Evolutionary conservation across 2,329 filamentous ascomycete genomes (phyloP), one percentile per base, ranked within the genome.

Genomic region (Capronia americana): DNA sequence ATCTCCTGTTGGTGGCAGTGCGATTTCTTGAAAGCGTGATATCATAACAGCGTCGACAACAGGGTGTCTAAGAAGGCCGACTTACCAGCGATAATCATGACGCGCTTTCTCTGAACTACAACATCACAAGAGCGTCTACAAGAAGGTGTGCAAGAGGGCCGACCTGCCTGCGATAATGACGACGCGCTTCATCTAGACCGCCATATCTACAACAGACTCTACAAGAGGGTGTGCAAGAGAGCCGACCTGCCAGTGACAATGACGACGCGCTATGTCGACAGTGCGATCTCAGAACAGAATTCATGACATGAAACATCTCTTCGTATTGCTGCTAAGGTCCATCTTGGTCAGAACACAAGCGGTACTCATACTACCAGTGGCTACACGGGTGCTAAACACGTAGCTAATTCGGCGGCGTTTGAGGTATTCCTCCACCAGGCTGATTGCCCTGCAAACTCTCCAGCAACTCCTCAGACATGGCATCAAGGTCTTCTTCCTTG

Each of bases 401-500:
- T n/a, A n/a, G 38, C 17, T n/a, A 44, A 44, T n/a, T 44, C 7
- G 63, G 68, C 12, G 68, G 68, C 20, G 68, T 70, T 12, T 70
- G 63, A 14, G 65, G 57, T 2, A n/a, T 24, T 38, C 54, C 55
- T 2, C 58, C 65, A 55, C 24, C 26, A 54, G 58, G 28, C 51
- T 63, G 65, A 41, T 58, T 66, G 11, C 67, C 69, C 65, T 82
- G 79, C 50, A 83, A 71, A 17, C 78, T 80, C 65, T 81, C 79
- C 6, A 80, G 77, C 63, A 83, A 69, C 67, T 83, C 81, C 32
- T 76, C 78, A 7, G 79, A 77, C 80, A 83, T 82, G 2, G 76
- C 79, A 64, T 83, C 81, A 10, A 83, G 73, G 23, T 82, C 80
- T 58, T 82, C 80, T 69, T 82, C 81, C 65, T 79, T 80, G 23